These are phyloP conservation scores for Pseudocohnilembus persalinus DNA, from an alignment of 169 alveolate genomes.

Conservation along the genomic window DNA sequence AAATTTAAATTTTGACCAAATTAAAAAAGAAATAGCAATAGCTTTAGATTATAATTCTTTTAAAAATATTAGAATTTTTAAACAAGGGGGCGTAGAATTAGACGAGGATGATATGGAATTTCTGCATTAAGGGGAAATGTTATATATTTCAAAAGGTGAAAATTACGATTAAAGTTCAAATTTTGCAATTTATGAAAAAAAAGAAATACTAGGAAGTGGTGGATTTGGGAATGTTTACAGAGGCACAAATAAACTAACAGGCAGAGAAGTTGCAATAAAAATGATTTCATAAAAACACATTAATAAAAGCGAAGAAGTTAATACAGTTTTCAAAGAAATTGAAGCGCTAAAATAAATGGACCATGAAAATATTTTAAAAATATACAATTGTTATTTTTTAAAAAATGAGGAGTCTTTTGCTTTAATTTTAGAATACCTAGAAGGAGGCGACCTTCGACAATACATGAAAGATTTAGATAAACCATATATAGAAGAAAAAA, in stretches of 20 bases:
- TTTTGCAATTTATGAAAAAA: slow-evolving; percentile 13
- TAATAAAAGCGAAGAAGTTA: background rate
- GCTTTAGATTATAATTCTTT: background rate
- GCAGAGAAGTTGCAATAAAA: slow-evolving; percentile 33
- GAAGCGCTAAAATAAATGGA: slow-evolving; percentile 1
- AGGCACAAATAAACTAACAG: slow-evolving; percentile 10
- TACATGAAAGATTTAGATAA: background rate
- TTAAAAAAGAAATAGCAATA: background rate
- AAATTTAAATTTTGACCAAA: background rate
- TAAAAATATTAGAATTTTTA: slow-evolving; percentile 14
- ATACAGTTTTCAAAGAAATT: slow-evolving; percentile 18
- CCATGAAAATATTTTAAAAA: slow-evolving; percentile 13
- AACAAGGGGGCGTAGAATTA: slow-evolving; percentile 26
- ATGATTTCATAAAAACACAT: background rate
- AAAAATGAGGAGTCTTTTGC: slow-evolving; percentile 32
- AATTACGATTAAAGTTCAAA: slow-evolving; percentile 19
- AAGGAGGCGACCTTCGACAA: slow-evolving; percentile 26
- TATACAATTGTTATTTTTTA: slow-evolving; percentile 11
- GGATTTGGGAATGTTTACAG: slow-evolving; percentile 28
- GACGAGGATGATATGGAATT: slow-evolving; percentile 19
- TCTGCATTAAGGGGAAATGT: slow-evolving; percentile 5
- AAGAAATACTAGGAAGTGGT: slow-evolving; percentile 29
- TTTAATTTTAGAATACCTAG: slow-evolving; percentile 24
- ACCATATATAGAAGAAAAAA: slow-evolving; percentile 1
- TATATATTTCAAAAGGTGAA: slow-evolving; percentile 19